Evolutionary conservation across 768 basidiomycete species (phyloP).

Genomic region (Dictyophora rubrovolvata): DNA sequence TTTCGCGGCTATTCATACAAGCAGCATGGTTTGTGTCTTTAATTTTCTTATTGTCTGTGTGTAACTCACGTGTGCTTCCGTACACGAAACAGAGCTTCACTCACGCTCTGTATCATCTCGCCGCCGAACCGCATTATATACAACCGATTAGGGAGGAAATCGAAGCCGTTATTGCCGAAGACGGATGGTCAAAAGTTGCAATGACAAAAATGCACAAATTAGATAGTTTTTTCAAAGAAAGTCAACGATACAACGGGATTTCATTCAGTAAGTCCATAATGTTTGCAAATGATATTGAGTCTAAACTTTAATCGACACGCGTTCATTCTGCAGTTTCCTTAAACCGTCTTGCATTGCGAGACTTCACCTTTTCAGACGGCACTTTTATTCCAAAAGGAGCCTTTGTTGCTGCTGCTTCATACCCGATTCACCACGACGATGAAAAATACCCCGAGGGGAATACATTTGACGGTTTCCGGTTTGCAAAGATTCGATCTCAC

Average conservation of each 20-base stretch:
- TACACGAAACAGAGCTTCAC: constrained; percentile 18
- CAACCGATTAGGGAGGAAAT: constrained; percentile 26
- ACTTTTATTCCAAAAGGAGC: constrained; percentile 11
- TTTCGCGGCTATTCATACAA: constrained; percentile 34
- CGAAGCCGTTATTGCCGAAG: constrained; percentile 22
- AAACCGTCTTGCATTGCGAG: constrained; percentile 7
- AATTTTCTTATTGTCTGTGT: background rate
- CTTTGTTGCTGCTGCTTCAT: constrained; percentile 17
- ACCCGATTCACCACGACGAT: constrained; percentile 11
- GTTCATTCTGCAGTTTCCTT: background rate
- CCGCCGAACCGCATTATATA: constrained; percentile 3
- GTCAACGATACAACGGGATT: constrained; percentile 26
- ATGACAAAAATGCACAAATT: constrained; percentile 9
- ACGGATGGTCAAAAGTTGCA: constrained; percentile 19
- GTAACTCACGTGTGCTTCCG: no score
- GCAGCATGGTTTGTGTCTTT: constrained; percentile 22
- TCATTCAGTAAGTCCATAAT: constrained; percentile 7
- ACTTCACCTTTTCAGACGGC: constrained; percentile 13
- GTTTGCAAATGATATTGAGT: background rate
- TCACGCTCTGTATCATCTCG: background rate
- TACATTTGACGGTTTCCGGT: constrained; percentile 12
- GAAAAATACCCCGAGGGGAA: constrained; percentile 7
- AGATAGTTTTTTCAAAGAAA: constrained; percentile 14
- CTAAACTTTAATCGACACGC: background rate
- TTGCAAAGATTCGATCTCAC: background rate